Base-by-base conservation (phyloP, 2,329 filamentous ascomycete species). In the Lasiodiplodia gonubiensis region DNA sequence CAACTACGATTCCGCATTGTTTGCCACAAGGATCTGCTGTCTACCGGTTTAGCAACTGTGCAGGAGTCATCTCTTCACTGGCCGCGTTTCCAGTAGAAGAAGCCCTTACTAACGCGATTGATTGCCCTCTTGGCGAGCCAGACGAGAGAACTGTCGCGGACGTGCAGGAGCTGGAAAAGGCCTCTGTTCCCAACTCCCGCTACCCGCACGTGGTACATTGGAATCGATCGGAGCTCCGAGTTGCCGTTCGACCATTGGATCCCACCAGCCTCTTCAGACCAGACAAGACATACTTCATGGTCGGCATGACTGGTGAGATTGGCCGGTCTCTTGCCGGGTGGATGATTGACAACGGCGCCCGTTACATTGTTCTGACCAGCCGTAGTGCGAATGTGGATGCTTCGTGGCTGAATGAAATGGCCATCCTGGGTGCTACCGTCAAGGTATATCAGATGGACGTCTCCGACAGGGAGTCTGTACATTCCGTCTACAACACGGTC, bases 341-440 rank as follows among this genome's bases (percentile, higher is more conserved):
- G 70, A 74, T 76, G 74, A 60, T 73, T 2, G 16, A n/a, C 2
- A 65, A 71, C 23, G 73, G 73, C 0, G 75, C 74, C 4, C 64
- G 66, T 18, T n/a, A 72, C 27, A 49, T 76, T 25, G 70, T 70
- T 4, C 30, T 85, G 2, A 77, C 79, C 0, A 82, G 80, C 55
- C 78, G 83, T 1, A 76, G 74, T 14, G 78, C 80, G 3, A 70
- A 76, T 2, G 67, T 82, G 2, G 72, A 80, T 8, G 55, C 70
- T 4, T 55, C 49, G 1, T 79, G 74, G 72, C 37, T 79, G 14
- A 64, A 73, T 12, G 54, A 64, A 10, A 66, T 76, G 33, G n/a
- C 27, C 4, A 66, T 14, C 46, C 8, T 25, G 14, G 69, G 67
- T 8, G 70, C 69, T 5, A 12, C 27, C 42, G 35, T 72, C 10